Base-by-base conservation (phyloP, 371 early-diverging fungal species). In the Mortierella sp. region DNA sequence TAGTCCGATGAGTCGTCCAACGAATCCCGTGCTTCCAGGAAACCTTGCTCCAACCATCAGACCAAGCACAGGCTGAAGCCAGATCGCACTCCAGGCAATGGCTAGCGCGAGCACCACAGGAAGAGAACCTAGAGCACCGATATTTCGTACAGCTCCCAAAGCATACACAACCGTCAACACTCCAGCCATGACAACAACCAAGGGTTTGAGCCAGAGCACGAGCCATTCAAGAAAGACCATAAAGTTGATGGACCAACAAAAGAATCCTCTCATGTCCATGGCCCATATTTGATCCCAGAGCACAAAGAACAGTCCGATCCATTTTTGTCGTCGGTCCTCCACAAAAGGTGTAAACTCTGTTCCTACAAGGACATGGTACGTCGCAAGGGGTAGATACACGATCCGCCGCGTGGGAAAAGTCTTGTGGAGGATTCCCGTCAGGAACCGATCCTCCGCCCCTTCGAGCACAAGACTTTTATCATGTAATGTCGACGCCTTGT, bases 381-480 rank as follows among this genome's bases (percentile, higher is more conserved):
- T 88, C 4, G 99, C 99, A 59, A 91, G 84, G 1, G 98, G 98
- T 12, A 97, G 91, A 83, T 98, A 99, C 58, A 96, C 88, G 83
- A 95, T 91, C 72, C 94, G 94, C 81, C 91, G 91, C 60, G 86
- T 89, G 19, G 99, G 98, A 82, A 99, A 99, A 45, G 91, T 91
- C 68, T 96, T 91, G 75, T 99, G 89, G 85, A 99, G 95, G n/a
- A 99, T 84, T 0, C 99, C 99, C 0, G 99, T 98, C 66, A 99
- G 83, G 82, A 96, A 99, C 11, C 98, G 92, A 81, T 97, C 99
- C 86, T 99, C 99, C 7, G 48, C 67, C 47, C 99, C 99, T 6
- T 98, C 88, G 58, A 96, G 91, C 50, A 99, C 83, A 60, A 99
- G 84, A 75, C 98, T 99, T 85, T 99, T 99, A 82, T 98, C 95